Base-by-base conservation (phyloP, 2,329 filamentous ascomycete genomes). In the Aspergillus costaricaensis region DNA sequence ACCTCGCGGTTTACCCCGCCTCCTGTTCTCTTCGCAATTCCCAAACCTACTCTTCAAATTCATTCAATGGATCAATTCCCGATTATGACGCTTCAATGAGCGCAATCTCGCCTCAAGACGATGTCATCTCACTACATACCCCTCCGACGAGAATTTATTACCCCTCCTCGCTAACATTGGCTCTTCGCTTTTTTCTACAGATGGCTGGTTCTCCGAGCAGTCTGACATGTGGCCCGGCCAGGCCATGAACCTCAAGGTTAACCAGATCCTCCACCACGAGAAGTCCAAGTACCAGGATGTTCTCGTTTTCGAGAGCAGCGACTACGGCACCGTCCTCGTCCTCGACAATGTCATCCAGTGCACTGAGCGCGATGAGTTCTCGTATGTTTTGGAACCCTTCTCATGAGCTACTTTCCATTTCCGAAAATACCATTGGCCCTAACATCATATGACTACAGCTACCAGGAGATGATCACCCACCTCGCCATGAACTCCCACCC, bases 171-270 rank as follows among this genome's bases (percentile, higher is more conserved):
- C 62, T 56, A 62, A 68, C 32, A 36, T 14, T 36, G 32, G 32
- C 4, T 59, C 19, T 49, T 52, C n/a, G 64, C 59, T 51, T 38
- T 58, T 54, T 49, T 61, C 15, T 70, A 21, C 39, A 96, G 95
- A 98, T 96, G 95, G 94, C 83, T 99, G 95, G 95, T 99, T 99
- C 90, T 91, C 92, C 80, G 95, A 99, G 84, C 93, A 96, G 82
- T 96, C 91, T 71, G 84, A 95, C 76, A 98, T 99, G 94, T 99
- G 95, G 95, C 94, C 95, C 65, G 92, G 95, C 78, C 95, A 98
- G 84, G 95, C 95, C 78, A 98, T 98, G 94, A 97, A 91, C 70
- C 89, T 96, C 77, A 92, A 91, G 81, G 95, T 99, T 81, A 94
- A 99, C 80, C 91, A 97, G 85, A 89, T 99, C 75, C 85, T 99